Percentiles rank a stretch among this genome's conserved stretches.
phyloP scores from a whole-genome alignment of 495 filamentous ascomycete genomes.

The Xylaria castorea region DNA sequence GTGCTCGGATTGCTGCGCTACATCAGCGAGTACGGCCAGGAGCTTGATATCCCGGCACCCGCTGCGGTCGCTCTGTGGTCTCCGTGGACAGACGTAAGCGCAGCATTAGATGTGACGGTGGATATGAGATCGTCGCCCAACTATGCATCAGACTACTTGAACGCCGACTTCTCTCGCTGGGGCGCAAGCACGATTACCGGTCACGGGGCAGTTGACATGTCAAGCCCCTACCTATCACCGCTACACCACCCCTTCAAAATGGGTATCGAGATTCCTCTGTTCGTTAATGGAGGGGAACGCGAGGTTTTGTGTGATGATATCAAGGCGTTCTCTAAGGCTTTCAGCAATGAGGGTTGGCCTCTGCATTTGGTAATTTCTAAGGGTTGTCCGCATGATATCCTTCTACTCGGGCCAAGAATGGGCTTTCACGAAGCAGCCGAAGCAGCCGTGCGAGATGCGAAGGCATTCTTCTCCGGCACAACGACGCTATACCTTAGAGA shows the following conservation, averaged over 20 bases:
- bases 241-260: conserved; percentile 16
- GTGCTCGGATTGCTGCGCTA: conserved; percentile 49
- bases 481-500: conserved; percentile 3
- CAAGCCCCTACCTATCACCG: conserved; percentile 20
- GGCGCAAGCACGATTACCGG: background rate
- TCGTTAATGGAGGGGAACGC: conserved; percentile 2
- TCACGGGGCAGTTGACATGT: conserved; percentile 18
- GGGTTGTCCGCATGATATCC: conserved; percentile 37
- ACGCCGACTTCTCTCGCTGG: conserved; percentile 17
- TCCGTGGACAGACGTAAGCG: conserved; percentile 20
- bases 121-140: conserved; percentile 6
- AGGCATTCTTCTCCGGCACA: conserved; percentile 14
- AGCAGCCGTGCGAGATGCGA: conserved; percentile 28
- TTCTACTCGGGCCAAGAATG: conserved; percentile 34
- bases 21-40: conserved; percentile 28
- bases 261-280: conserved; percentile 10
- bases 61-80: conserved; percentile 16
- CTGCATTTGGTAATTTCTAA: conserved; percentile 28
- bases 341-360: conserved; percentile 30
- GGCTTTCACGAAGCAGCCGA: conserved; percentile 36
- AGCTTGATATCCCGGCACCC: conserved; percentile 17
- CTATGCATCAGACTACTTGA: conserved; percentile 19
- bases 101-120: conserved; percentile 2
- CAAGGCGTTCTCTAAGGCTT: conserved; percentile 22
- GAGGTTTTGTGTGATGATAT: conserved; percentile 30